Conservation (phyloP, 2,329 filamentous ascomycete genomes). For the Alternaria angustiovoidea region DNA sequence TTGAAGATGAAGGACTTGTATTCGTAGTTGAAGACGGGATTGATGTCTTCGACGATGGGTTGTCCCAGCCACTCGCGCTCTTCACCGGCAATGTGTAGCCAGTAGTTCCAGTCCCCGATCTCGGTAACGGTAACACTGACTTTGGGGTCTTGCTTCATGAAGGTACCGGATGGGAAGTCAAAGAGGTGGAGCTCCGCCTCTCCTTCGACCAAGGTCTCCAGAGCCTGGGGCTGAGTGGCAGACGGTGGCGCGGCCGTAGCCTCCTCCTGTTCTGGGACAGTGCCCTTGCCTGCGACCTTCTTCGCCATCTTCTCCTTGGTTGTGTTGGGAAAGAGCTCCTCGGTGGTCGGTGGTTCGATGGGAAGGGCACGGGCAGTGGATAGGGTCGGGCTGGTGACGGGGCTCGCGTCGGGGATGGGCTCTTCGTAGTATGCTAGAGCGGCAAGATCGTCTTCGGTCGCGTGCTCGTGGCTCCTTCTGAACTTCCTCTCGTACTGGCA, state of each 20-base stretch:
- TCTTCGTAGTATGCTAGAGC: constrained; percentile 81
- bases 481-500: constrained; percentile 99
- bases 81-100: constrained; percentile 82
- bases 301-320: constrained; percentile 53
- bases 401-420: constrained; percentile 67
- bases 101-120: constrained; percentile 92
- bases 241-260: constrained; percentile 69
- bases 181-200: constrained; percentile 90
- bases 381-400: constrained; percentile 59
- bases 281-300: constrained; percentile 48
- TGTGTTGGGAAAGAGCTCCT: constrained; percentile 48
- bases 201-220: constrained; percentile 78
- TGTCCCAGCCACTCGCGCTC: constrained; percentile 88
- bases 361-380: constrained; percentile 46
- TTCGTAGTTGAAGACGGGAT: constrained; percentile 98
- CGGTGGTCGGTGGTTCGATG: constrained; percentile 40
- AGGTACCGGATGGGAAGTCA: constrained; percentile 86
- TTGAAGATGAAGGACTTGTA: constrained; percentile 99
- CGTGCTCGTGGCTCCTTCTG: constrained; percentile 78
- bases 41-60: constrained; percentile 86
- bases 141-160: constrained; percentile 77
- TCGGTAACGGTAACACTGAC: constrained; percentile 85
- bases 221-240: constrained; percentile 68
- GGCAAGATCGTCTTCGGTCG: constrained; percentile 79
- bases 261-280: constrained; percentile 48